A percentile compares a stretch with the other conserved stretches of the same genome.
Evolutionary conservation across 2,329 filamentous ascomycete genomes (phyloP).

Genomic region (Neonectria faginata): DNA sequence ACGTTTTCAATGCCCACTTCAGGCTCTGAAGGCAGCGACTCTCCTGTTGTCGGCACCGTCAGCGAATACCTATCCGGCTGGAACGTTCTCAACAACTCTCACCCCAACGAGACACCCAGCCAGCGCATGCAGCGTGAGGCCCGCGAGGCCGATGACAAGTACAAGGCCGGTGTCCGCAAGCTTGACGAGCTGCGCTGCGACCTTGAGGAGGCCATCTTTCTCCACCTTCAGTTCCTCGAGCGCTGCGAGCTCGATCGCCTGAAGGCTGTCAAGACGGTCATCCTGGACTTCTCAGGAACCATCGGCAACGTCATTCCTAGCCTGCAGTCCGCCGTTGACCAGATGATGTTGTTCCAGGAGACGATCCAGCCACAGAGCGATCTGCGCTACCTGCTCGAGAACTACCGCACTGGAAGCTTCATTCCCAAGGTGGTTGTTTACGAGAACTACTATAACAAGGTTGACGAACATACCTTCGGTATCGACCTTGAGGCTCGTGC

Average conservation of each 20-base stretch:
- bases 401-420: slow-evolving; percentile 94
- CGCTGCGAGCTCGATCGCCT: slow-evolving; percentile 95
- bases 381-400: slow-evolving; percentile 93
- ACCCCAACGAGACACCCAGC: slow-evolving; percentile 92
- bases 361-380: slow-evolving; percentile 95
- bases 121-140: slow-evolving; percentile 91
- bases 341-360: slow-evolving; percentile 99
- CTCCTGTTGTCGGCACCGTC: slow-evolving; percentile 83
- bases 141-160: slow-evolving; percentile 89
- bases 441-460: slow-evolving; percentile 99
- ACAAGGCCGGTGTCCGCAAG: slow-evolving; percentile 87
- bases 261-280: slow-evolving; percentile 97
- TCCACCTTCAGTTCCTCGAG: slow-evolving; percentile 95
- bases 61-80: slow-evolving; percentile 91
- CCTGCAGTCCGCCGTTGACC: slow-evolving; percentile 93
- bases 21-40: slow-evolving; percentile 70
- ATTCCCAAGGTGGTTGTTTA: slow-evolving; percentile 91
- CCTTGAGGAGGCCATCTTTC: slow-evolving; percentile 93
- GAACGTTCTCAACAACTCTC: slow-evolving; percentile 85
- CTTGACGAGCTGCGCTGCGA: slow-evolving; percentile 92
- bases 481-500: slow-evolving; percentile 97
- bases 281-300: slow-evolving; percentile 96
- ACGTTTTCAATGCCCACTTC: slow-evolving; percentile 79
- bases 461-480: slow-evolving; percentile 97
- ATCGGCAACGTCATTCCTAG: slow-evolving; percentile 98